A percentile compares a stretch with the other conserved stretches of the same genome.
Conservation (phyloP, 1,139 yeast genomes). For the Pichia norvegensis region DNA sequence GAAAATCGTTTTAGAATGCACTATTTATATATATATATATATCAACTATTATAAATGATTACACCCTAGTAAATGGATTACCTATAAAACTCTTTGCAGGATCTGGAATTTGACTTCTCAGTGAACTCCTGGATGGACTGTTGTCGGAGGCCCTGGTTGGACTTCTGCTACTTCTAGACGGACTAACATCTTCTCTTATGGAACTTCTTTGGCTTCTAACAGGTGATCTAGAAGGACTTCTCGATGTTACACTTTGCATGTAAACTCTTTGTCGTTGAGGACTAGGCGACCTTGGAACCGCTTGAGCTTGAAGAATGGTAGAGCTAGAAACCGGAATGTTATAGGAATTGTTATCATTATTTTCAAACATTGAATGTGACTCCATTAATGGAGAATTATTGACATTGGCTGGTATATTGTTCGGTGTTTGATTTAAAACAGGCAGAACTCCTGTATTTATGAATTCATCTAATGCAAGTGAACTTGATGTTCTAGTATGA, state of each 20-base stretch:
- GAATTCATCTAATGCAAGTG: slow-evolving; percentile 23
- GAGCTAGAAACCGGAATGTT: slow-evolving; percentile 8
- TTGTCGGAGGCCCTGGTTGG: not conserved
- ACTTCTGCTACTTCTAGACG: slow-evolving; percentile 1
- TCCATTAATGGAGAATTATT: slow-evolving; percentile 1
- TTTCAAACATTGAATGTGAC: slow-evolving; percentile 15
- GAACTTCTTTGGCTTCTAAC: not conserved
- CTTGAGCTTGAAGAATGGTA: slow-evolving; percentile 5
- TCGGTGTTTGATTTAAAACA: not conserved
- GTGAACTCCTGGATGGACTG: not conserved
- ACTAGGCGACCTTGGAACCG: slow-evolving; percentile 7
- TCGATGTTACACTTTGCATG: slow-evolving; percentile 6
- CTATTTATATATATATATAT: not conserved
- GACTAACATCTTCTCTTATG: not conserved
- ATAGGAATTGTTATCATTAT: slow-evolving; percentile 7
- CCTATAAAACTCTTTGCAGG: not conserved
- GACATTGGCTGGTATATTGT: not conserved
- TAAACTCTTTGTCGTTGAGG: slow-evolving; percentile 5
- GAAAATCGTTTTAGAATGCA: not conserved
- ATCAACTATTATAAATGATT: no score
- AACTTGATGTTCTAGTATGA: slow-evolving; percentile 21
- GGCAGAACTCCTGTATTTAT: slow-evolving; percentile 25
- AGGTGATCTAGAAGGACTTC: slow-evolving; percentile 12
- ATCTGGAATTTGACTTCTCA: not conserved
- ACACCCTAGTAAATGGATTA: not conserved